These are phyloP conservation scores for Lactarius deliciosus DNA, from an alignment of 768 basidiomycete genomes.

Conservation along the genomic window DNA sequence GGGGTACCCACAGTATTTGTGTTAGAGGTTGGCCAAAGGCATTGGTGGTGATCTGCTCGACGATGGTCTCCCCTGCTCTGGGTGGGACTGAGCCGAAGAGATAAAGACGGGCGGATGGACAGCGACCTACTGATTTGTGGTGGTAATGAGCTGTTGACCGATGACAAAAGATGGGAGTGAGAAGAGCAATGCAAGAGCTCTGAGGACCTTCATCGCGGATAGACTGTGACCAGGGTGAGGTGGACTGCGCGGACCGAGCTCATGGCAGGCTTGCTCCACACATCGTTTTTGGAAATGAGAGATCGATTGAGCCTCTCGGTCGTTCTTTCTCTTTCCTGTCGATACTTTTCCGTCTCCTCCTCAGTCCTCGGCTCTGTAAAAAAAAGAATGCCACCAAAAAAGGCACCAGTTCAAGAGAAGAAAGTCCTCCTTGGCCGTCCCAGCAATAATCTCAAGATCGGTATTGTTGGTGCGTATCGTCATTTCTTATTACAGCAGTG, in stretches of 20 bases:
- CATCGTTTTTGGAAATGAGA: slow-evolving; percentile 25
- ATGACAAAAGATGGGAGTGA: slow-evolving; percentile 31
- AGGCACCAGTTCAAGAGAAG: slow-evolving; percentile 74
- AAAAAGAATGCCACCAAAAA: slow-evolving; percentile 90
- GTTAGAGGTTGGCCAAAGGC: slow-evolving; percentile 44
- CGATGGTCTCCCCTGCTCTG: slow-evolving; percentile 52
- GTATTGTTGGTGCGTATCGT: slow-evolving; percentile 85
- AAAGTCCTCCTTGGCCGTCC: slow-evolving; percentile 87
- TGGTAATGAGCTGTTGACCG: slow-evolving; percentile 47
- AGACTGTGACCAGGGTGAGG: slow-evolving; percentile 30
- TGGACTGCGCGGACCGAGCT: background rate
- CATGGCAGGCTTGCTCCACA: background rate
- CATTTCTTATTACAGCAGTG: background rate
- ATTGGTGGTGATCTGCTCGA: slow-evolving; percentile 48
- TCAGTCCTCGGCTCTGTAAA: slow-evolving; percentile 42
- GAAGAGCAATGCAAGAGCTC: slow-evolving; percentile 23
- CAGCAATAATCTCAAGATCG: slow-evolving; percentile 96
- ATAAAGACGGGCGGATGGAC: slow-evolving; percentile 13
- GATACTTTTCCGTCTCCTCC: slow-evolving; percentile 42
- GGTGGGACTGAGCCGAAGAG: slow-evolving; percentile 12
- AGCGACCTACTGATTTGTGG: slow-evolving; percentile 46
- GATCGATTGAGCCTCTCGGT: slow-evolving; percentile 30
- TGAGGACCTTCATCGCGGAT: slow-evolving; percentile 20
- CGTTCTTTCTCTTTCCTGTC: slow-evolving; percentile 14
- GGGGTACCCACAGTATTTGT: slow-evolving; percentile 41